Evolutionary conservation across 768 basidiomycete species (phyloP), one percentile per base, ranked within the genome.

Genomic region (Tylopilus felleus): DNA sequence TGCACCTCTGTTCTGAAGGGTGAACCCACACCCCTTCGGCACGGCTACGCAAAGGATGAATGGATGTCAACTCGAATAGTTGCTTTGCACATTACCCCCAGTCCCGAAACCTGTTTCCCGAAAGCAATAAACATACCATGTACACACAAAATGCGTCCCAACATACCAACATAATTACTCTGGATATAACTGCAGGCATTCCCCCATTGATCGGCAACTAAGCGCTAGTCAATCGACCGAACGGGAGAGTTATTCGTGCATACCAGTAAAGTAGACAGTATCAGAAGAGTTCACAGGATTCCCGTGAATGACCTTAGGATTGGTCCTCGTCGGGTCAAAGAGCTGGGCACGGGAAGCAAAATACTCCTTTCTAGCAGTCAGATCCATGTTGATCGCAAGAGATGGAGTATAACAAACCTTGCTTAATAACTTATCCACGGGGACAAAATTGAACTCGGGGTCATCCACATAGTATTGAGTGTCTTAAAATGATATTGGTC

Each of bases 11-110:
- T 97, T 97, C 72, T 99, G 97, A 14, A 99, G 79, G 0, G 94
- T 97, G 70, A 99, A 99, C 0, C 97, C 97, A 62, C 94, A 97
- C 0, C 88, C 93, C 61, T 90, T 86, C 0, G 97, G 97, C 36
- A 99, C 77, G 29, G 96, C 96, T 83, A 65, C 61, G 19, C 22
- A 13, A 42, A 53, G 12, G 12, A 16, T 66, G 27, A 61, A 47
- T 41, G 10, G 4, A 47, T 5, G 35, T 42, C n/a, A 50, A 50
- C 13, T 29, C 13, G 19, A 35, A 48, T 19, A 33, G 5, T 36
- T n/a, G 12, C 16, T 40, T 31, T 46, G 17, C 40, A 51, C 29
- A 60, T 42, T 66, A 88, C 90, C 89, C 64, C 80, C 90, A 21
- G 93, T 95, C 19, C 97, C 97, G 63, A 97, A 98, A 3, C 92